Evolutionary conservation across 495 filamentous ascomycete species (phyloP), one percentile per base, ranked within the genome.

Genomic region (Hypoxylon cercidicola): DNA sequence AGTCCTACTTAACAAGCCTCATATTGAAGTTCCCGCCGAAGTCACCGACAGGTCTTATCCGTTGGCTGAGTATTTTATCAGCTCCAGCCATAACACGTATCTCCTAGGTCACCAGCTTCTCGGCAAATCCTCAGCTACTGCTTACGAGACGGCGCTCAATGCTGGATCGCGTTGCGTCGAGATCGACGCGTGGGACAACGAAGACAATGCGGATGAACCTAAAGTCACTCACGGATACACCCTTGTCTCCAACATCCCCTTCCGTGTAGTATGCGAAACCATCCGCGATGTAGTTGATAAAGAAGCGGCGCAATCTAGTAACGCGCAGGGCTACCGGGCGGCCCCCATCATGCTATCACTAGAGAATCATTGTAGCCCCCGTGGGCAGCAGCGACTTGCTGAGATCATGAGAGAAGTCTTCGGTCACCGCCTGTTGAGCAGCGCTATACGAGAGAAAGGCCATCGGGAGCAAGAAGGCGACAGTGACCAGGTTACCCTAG

Each of bases 221-320:
- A 85, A 84, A 60, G 82, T 85, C 32, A 86, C 83, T 3, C 82
- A 86, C 51, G 83, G 83, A 0, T 85, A 78, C 52, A 86, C 83
- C 1, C 75, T 86, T 1, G 81, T 83, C 3, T 84, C 81, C 18
- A 71, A 84, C 61, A 83, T 86, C 40, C 75, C 76, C 3, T 86
- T 86, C 64, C 81, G 83, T 13, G 49, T 64, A 5, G 83, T 84
- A 10, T 85, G 82, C 68, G 78, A 84, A 63, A 79, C 76, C 0
- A 81, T 85, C 25, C 77, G 81, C 43, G 76, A 82, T 56, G 78
- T 82, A 15, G 65, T 79, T 9, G 82, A 83, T 49, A 68, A 72
- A 12, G 80, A 85, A 51, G 75, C 75, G 1, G 51, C 65, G 1
- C 62, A 77, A 41, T 61, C 71, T 2, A 47, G 18, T 5, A 66